These are phyloP conservation scores for Thermochaetoides dissita DNA, from an alignment of 2,329 filamentous ascomycete genomes.

Conservation along the genomic window DNA sequence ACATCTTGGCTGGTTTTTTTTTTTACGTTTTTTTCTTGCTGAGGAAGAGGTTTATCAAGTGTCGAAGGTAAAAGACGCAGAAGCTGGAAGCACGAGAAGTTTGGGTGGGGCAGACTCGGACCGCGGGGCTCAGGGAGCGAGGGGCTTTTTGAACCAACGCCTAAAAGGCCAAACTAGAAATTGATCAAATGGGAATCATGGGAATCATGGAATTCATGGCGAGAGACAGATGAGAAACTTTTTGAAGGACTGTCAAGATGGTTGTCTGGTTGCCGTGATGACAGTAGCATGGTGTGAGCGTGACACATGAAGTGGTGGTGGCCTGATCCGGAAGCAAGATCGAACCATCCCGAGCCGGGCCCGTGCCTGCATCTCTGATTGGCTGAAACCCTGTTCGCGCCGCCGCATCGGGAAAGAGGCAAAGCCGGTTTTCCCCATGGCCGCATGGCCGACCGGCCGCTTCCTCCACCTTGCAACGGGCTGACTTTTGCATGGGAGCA, in stretches of 20 bases:
- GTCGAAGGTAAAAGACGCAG: too few relatives aligned
- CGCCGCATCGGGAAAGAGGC: conserved; percentile 1
- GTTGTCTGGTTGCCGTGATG: background rate
- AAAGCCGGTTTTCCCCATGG: background rate
- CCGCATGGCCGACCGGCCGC: too few relatives aligned
- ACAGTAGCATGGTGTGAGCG: conserved; percentile 7
- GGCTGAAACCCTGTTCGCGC: background rate
- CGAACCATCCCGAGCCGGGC: conserved; percentile 1
- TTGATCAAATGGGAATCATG: too few relatives aligned
- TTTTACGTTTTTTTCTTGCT: too few relatives aligned
- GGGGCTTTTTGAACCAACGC: too few relatives aligned
- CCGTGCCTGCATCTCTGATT: background rate
- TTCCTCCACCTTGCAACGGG: too few relatives aligned
- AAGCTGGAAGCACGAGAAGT: background rate
- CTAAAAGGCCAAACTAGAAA: too few relatives aligned
- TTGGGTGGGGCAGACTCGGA: background rate
- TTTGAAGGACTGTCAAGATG: background rate
- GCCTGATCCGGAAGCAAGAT: conserved; percentile 8
- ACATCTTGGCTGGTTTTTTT: conserved; percentile 8
- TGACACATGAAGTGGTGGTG: conserved; percentile 8
- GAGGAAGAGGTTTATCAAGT: too few relatives aligned
- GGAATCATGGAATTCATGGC: background rate
- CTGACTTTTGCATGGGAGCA: too few relatives aligned
- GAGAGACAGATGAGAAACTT: conserved; percentile 1
- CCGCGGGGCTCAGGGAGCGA: background rate